Base-by-base conservation (phyloP, 2,329 filamentous ascomycete species). In the Tolypocladium capitatum region DNA sequence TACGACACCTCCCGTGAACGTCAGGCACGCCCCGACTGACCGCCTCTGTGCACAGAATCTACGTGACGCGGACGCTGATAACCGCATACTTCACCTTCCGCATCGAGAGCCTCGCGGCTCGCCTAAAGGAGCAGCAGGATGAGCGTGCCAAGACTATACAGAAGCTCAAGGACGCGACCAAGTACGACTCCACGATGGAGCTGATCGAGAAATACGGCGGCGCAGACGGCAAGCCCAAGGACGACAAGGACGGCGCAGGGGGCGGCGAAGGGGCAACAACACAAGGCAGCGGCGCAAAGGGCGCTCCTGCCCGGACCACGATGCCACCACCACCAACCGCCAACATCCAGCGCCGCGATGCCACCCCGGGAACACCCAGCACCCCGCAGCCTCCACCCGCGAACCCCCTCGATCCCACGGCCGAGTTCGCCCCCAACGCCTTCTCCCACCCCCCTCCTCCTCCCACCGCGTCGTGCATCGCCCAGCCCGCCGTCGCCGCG, bases 171-270 rank as follows among this genome's bases (percentile, higher is more conserved):
- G 82, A 84, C 49, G 90, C 90, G 27, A 98, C 92, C 32, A 95
- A 86, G 64, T 98, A 96, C 69, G 87, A 97, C 66, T 92, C 90
- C 31, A 98, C 92, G 1, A 80, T 94, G 59, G 81, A 96, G 62
- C 68, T 98, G 50, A 77, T 98, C 11, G 87, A 97, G 59, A 98
- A 97, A 59, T 98, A 98, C 63, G 90, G 89, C 33, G 85, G 80
- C 10, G 70, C 73, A 20, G 79, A 82, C 52, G 68, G 73, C 57
- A 68, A 71, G 59, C 55, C 68, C 5, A 33, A 47, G 24, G 48
- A 40, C 21, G 51, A 56, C 5, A 49, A 44, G 8, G 53, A 50
- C 8, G 46, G 50, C 10, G 43, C 33, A 16, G 48, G 28, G 18
- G 48, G 47, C 28, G 36, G 48, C 24, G 49, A 42, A 48, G 16